Conservation (phyloP, 768 basidiomycete genomes). For the Leccinum longicurvipes region DNA sequence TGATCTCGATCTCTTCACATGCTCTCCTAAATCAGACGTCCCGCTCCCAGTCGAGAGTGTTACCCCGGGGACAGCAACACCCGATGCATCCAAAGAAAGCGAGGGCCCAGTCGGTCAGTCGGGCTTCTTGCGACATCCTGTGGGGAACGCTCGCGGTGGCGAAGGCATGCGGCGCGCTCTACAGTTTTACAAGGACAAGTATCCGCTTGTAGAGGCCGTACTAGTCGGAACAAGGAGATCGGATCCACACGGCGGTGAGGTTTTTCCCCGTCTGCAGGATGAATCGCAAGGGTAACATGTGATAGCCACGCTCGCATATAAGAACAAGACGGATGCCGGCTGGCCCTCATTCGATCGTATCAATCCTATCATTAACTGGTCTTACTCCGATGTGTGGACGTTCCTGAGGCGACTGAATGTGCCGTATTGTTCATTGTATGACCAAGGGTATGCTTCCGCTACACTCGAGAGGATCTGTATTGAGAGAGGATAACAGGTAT, state of each 20-base stretch:
- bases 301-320: constrained; percentile 67
- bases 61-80: constrained; percentile 32
- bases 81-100: constrained; percentile 8
- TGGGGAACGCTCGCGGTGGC: constrained; percentile 55
- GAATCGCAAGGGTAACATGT: background rate
- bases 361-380: constrained; percentile 96
- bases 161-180: constrained; percentile 80
- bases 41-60: constrained; percentile 48
- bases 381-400: constrained; percentile 84
- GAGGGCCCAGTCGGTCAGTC: constrained; percentile 2
- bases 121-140: constrained; percentile 31
- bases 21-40: constrained; percentile 33
- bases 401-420: constrained; percentile 74
- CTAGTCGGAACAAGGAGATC: constrained; percentile 84
- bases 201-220: constrained; percentile 72
- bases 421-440: constrained; percentile 87
- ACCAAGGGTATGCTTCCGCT: constrained; percentile 67
- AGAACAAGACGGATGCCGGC: constrained; percentile 77
- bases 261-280: background rate
- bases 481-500: constrained; percentile 53
- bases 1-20: constrained; percentile 66
- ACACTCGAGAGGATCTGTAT: background rate
- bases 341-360: constrained; percentile 92
- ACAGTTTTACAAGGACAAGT: constrained; percentile 62
- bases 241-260: constrained; percentile 92